Conservation (phyloP, 2,329 filamentous ascomycete species). For the Fusarium sp. region DNA sequence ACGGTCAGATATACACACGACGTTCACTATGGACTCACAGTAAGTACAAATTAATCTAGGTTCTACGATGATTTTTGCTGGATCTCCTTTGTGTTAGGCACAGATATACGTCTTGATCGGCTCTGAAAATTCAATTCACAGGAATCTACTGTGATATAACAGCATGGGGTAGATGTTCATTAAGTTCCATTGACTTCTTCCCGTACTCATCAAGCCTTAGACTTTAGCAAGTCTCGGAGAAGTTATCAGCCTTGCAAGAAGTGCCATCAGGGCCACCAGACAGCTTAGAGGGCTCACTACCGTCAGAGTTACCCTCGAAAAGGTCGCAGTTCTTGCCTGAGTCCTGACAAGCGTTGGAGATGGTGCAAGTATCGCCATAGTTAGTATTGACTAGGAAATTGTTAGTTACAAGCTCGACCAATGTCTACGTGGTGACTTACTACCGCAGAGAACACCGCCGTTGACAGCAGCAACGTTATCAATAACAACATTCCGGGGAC, state of each 20-base stretch:
- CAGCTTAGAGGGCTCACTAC: slow-evolving; percentile 36
- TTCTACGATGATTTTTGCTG: neutral
- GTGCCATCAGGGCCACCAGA: slow-evolving; percentile 34
- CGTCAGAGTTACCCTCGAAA: slow-evolving; percentile 34
- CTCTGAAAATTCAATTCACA: neutral
- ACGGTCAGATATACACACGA: neutral
- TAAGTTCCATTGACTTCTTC: neutral
- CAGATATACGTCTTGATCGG: neutral
- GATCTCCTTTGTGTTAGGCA: neutral
- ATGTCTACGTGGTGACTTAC: slow-evolving; percentile 4
- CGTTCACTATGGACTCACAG: neutral
- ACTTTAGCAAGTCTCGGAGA: slow-evolving; percentile 31
- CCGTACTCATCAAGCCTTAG: too few species aligned
- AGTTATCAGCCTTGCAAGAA: slow-evolving; percentile 29
- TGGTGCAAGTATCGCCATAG: slow-evolving; percentile 43
- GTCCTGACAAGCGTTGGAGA: slow-evolving; percentile 38
- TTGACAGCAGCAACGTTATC: slow-evolving; percentile 37
- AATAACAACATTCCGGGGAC: slow-evolving; percentile 35
- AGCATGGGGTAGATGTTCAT: neutral
- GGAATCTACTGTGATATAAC: neutral
- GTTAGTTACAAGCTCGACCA: neutral
- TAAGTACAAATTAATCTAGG: neutral
- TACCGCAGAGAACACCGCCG: slow-evolving; percentile 39
- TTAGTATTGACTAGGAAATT: slow-evolving; percentile 34
- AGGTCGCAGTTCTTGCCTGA: slow-evolving; percentile 37